Conservation (phyloP, 768 basidiomycete genomes). For the Nidula microcarpa region DNA sequence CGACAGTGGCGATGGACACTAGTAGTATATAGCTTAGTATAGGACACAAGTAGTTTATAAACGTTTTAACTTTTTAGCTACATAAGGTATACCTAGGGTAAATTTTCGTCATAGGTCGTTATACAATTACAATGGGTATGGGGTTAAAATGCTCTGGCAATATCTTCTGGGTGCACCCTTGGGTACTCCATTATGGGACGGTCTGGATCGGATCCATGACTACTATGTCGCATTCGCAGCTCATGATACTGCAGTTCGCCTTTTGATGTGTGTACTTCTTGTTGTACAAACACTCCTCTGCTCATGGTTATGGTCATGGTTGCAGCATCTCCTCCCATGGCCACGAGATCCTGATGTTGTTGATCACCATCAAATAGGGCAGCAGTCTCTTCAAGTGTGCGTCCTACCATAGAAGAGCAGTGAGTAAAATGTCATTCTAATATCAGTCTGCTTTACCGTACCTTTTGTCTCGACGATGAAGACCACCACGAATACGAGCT, state of each 20-base stretch:
- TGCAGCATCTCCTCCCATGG: slow-evolving; percentile 48
- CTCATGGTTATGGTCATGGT: slow-evolving; percentile 28
- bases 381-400: slow-evolving; percentile 73
- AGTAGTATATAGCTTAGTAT: too few relatives aligned
- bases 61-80: too few relatives aligned
- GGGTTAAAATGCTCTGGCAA: too few relatives aligned
- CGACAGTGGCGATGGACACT: too few relatives aligned
- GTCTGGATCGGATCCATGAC: neutral
- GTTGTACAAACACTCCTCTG: slow-evolving; percentile 10
- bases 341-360: slow-evolving; percentile 36
- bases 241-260: slow-evolving; percentile 11
- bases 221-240: slow-evolving; percentile 3
- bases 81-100: too few relatives aligned
- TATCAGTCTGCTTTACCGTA: slow-evolving; percentile 12
- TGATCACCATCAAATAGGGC: slow-evolving; percentile 67
- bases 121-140: too few relatives aligned
- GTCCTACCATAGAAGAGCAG: slow-evolving; percentile 27
- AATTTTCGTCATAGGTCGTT: too few relatives aligned
- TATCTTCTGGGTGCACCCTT: too few relatives aligned
- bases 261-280: slow-evolving; percentile 4
- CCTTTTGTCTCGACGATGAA: slow-evolving; percentile 66
- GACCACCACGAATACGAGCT: slow-evolving; percentile 51
- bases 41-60: too few relatives aligned
- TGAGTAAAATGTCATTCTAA: neutral
- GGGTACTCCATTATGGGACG: neutral